Base-by-base conservation (phyloP, 176 grass and related monocot species). In the Oryza brachyantha region DNA sequence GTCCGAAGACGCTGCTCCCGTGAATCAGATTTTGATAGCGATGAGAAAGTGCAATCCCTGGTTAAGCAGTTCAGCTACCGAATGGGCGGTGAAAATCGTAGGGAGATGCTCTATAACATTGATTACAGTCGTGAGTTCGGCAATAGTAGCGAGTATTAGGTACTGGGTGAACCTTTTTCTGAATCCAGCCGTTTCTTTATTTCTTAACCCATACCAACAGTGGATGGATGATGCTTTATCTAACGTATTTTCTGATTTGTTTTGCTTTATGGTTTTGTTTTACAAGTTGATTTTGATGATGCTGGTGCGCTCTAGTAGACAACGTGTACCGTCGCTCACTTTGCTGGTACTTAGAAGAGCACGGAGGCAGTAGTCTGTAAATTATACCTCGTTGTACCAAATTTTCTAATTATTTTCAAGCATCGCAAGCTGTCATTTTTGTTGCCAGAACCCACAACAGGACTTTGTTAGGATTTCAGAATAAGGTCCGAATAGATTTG, bases 1-100 rank as follows among this genome's bases (percentile, higher is more conserved):
- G 66, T 91, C 35, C 76, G 81, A 80, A 95, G 92, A 87, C 82
- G 96, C 25, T 99, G 88, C 81, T 95, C 92, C 31, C 96, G 90
- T 66, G 92, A 95, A 84, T 93, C 85, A 68, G 90, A 99, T 65
- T 82, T 87, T 69, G 86, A 91, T 35, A 88, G 86, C 55, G 84
- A 93, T 0, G 90, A 84, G 76, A 91, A 79, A 77, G 79, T 96
- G 62, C 92, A 93, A 86, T 85, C 86, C 41, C 52, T 93, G 19
- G 68, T 84, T 64, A 83, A 88, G 80, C 77, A 83, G 79, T 89
- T 93, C 10, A 93, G 87, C 48, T 87, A 79, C 46, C 82, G 90
- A 79, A 84, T 99, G 90, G 92, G 88, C 34, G 83, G 86, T 61
- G 96, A 99, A 59, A 60, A 21, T 50, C 90, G 88, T 5, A 89